phyloP scores from a whole-genome alignment of 768 basidiomycete species.

The Thelephora aurantiotincta region DNA sequence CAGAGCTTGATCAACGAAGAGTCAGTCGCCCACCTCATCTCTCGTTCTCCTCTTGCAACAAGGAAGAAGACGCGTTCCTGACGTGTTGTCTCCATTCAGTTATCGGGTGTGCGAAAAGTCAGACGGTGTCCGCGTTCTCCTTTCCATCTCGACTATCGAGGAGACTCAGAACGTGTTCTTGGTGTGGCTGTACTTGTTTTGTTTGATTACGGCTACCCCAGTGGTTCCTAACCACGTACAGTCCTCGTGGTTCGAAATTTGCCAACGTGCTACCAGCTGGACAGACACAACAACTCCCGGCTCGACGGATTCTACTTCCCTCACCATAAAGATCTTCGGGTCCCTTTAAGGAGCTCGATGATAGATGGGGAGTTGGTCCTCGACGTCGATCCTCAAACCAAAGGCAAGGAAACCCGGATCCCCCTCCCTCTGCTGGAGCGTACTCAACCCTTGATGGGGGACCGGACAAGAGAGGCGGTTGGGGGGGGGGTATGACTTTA shows the following conservation, averaged over 20 bases:
- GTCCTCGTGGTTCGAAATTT: neutral
- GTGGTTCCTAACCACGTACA: too few relatives aligned
- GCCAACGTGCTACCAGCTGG: too few relatives aligned
- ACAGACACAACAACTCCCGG: conserved; percentile 79
- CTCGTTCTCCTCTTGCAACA: too few relatives aligned
- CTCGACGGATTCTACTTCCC: conserved; percentile 78
- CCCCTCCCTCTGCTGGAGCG: neutral
- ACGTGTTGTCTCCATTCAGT: conserved; percentile 26
- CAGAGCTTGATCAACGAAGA: conserved; percentile 71
- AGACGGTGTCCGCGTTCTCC: conserved; percentile 83
- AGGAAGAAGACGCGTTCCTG: neutral
- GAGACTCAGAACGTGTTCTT: conserved; percentile 54
- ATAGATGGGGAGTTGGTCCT: conserved; percentile 91
- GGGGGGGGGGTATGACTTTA: too few relatives aligned
- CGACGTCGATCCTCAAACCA: conserved; percentile 70
- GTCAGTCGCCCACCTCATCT: conserved; percentile 30
- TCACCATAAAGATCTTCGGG: conserved; percentile 58
- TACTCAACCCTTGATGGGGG: too few relatives aligned
- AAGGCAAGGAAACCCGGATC: conserved; percentile 34
- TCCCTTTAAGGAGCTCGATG: conserved; percentile 67
- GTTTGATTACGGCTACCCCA: neutral
- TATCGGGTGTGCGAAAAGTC: conserved; percentile 99
- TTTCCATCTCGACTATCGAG: conserved; percentile 57
- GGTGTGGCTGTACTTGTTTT: conserved; percentile 25
- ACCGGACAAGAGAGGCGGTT: too few relatives aligned